Base-by-base conservation (phyloP, 2,329 filamentous ascomycete genomes). In the Diplodia scrobiculata region DNA sequence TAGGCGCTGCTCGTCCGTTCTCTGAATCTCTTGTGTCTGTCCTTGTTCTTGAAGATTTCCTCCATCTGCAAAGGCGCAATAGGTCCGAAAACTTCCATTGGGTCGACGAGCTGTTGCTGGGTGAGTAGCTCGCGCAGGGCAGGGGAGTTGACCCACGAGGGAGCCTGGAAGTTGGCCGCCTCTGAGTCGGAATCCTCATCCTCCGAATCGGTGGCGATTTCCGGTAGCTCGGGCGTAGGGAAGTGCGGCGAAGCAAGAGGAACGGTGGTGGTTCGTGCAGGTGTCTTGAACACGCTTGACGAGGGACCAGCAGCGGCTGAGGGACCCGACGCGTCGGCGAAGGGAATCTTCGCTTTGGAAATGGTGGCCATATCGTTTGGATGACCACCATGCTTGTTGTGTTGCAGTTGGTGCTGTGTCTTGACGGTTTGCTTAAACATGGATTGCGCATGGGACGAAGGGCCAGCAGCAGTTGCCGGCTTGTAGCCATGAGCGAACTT, bases 121-220 rank as follows among this genome's bases (percentile, higher is more conserved):
- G 89, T 85, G 29, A 99, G 85, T 65, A 91, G 86, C 63, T 86
- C 83, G 19, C 89, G 87, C 53, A 99, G 85, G 69, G 91, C 89
- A 11, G 94, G 93, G 2, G 91, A 91, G 73, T 97, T 90, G 4
- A 92, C 92, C 95, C 95, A 99, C 7, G 87, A 86, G 2, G 92
- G 91, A 17, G 91, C 86, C 64, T 79, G 81, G 73, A 91, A 87
- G 50, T 45, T 54, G 34, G 36, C 29, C 13, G 65, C 65, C n/a
- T 63, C 65, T 27, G 65, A 62, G 38, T 84, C 84, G 14, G 87
- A 85, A 51, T 85, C 82, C 58, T 94, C 90, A 67, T 96, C 91
- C 72, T 97, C 93, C 34, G 92, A 92, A 75, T 99, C 96, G 1
- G 95, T 98, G 69, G 92, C 88, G 71, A 99, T 98, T 71, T 99